Base-by-base conservation (phyloP, 225 moss, liverwort and hornwort genomes). In the Marchantia polymorpha region DNA sequence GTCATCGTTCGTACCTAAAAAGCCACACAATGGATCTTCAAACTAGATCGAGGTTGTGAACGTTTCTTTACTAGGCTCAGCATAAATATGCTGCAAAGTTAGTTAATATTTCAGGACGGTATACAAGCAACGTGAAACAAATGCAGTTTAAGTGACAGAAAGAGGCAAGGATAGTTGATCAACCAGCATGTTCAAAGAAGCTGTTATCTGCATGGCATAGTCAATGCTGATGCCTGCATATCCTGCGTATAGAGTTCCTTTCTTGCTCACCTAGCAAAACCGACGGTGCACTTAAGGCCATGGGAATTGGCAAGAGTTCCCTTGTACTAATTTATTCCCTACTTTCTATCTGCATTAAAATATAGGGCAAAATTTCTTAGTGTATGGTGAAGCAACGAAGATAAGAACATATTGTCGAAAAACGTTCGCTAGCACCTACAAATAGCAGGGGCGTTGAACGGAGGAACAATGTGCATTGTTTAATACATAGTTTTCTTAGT, bases 211-310 rank as follows among this genome's bases (percentile, higher is more conserved):
- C 87, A 87, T 84, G 12, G 87, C 84, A 82, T 87, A 87, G 69
- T 87, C 87, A 39, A 87, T 87, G 82, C 87, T 87, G 69, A 87
- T 87, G 74, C 87, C 87, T 60, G 87, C 87, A 80, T 82, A 87
- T 58, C 84, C 87, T 60, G 84, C 87, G 52, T 80, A 84, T 12
- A 84, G 19, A n/a, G 61, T 80, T 61, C 84, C 84, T 70, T 77
- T 87, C 72, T 84, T 84, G 53, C 80, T 82, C 25, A 84, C 87
- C 87, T 87, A 76, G 61, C 23, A 46, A 29, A 75, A 15, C 55
- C 27, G 74, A 56, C 11, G 23, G 0, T 50, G 31, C 0, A n/a
- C 48, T 70, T 49, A 70, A 49, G n/a, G 5, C 39, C 39, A 39
- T 2, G 39, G 39, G 39, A 39, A 39, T 39, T 39, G 39, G 39